Percentiles rank a stretch among this genome's conserved stretches.
Conservation (phyloP, 1,284 basidiomycete species). For the Boletellus sp. region DNA sequence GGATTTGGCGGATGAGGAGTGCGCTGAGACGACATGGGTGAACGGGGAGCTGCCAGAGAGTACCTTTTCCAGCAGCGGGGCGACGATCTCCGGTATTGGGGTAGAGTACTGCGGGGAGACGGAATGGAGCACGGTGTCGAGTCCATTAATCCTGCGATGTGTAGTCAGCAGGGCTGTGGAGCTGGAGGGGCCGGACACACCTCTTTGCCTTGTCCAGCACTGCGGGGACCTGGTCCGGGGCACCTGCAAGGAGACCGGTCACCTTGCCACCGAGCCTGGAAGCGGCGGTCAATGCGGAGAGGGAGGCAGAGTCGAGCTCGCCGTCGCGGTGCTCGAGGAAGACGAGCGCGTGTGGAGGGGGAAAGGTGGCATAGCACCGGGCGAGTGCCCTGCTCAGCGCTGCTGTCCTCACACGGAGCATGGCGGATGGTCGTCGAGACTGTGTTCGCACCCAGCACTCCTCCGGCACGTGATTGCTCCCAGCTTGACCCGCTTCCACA, state of each 20-base stretch:
- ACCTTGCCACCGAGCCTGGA: slow-evolving; percentile 82
- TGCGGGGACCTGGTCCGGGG: slow-evolving; percentile 63
- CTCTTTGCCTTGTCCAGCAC: slow-evolving; percentile 79
- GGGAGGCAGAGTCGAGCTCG: slow-evolving; percentile 78
- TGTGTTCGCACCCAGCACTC: neutral
- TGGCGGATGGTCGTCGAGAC: neutral
- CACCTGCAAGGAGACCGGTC: slow-evolving; percentile 84
- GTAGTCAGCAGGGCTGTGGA: slow-evolving; percentile 9
- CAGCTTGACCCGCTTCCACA: neutral
- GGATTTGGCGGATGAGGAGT: slow-evolving; percentile 60
- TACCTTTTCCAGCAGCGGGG: slow-evolving; percentile 53
- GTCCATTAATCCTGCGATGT: slow-evolving; percentile 42
- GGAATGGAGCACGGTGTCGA: slow-evolving; percentile 49
- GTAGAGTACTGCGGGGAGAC: slow-evolving; percentile 50
- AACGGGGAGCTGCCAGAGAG: slow-evolving; percentile 52
- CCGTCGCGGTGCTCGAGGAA: slow-evolving; percentile 88
- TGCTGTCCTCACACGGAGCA: slow-evolving; percentile 30
- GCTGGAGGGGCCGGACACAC: slow-evolving; percentile 39
- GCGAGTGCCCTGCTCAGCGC: slow-evolving; percentile 26
- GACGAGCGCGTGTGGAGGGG: slow-evolving; percentile 72
- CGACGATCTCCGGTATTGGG: slow-evolving; percentile 48
- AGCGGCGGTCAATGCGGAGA: slow-evolving; percentile 90
- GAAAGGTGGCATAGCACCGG: slow-evolving; percentile 54
- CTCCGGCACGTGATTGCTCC: slow-evolving; percentile 18
- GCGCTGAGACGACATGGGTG: slow-evolving; percentile 82